Percentiles rank a stretch among this genome's conserved stretches.
These are phyloP conservation scores for Theileria equi DNA, from an alignment of 169 alveolate genomes.

Conservation along the genomic window DNA sequence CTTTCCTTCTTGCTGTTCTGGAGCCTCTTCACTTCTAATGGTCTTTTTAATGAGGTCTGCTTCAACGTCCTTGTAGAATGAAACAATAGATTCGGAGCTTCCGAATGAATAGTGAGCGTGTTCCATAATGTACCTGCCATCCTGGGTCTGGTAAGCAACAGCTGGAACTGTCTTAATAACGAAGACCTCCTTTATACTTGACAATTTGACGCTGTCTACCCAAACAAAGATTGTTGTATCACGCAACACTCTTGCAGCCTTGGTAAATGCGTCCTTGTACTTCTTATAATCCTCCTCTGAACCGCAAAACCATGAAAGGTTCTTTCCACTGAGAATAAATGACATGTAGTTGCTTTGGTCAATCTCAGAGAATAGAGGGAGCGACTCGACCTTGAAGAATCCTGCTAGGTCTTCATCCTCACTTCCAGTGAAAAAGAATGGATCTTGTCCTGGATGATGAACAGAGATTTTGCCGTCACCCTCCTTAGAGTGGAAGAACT, in stretches of 20 bases:
- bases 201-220: slow-evolving; percentile 60
- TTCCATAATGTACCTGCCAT: slow-evolving; percentile 66
- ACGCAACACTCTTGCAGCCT: slow-evolving; percentile 52
- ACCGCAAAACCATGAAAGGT: slow-evolving; percentile 76
- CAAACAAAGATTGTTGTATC: slow-evolving; percentile 41
- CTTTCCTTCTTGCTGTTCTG: slow-evolving; percentile 66
- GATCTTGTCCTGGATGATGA: slow-evolving; percentile 45
- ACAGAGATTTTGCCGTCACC: slow-evolving; percentile 29
- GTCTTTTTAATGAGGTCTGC: slow-evolving; percentile 67
- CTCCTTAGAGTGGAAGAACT: slow-evolving; percentile 50
- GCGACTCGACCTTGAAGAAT: slow-evolving; percentile 64
- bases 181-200: slow-evolving; percentile 61
- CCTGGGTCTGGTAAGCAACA: slow-evolving; percentile 70
- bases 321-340: slow-evolving; percentile 69
- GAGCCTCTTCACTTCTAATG: slow-evolving; percentile 72
- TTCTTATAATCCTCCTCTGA: slow-evolving; percentile 68
- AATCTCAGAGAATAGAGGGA: slow-evolving; percentile 74
- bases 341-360: slow-evolving; percentile 70
- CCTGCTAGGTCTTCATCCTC: slow-evolving; percentile 48
- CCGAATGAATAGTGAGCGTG: slow-evolving; percentile 37
- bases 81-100: slow-evolving; percentile 53
- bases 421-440: slow-evolving; percentile 19
- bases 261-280: slow-evolving; percentile 43
- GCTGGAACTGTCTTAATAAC: slow-evolving; percentile 66
- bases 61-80: slow-evolving; percentile 72